A percentile compares a stretch with the other conserved stretches of the same genome.
These are phyloP conservation scores for Oryza brachyantha DNA, from an alignment of 176 grass and related monocot genomes.

Conservation along the genomic window DNA sequence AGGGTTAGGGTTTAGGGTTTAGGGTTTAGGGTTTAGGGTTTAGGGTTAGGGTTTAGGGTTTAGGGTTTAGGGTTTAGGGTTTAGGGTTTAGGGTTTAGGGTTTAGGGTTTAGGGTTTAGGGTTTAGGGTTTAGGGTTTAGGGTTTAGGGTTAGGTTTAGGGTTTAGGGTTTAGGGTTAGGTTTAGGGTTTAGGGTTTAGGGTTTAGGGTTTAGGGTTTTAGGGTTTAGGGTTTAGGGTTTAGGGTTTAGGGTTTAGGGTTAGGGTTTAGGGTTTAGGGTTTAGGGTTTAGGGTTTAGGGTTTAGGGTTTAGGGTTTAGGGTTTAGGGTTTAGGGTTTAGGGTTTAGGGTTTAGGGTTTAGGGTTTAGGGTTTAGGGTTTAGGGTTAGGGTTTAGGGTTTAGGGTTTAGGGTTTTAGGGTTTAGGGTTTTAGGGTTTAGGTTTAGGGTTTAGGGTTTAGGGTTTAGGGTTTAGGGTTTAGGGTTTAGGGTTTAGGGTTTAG, in stretches of 20 bases:
- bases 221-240: constrained; percentile 25
- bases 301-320: constrained; percentile 22
- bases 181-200: constrained; percentile 26
- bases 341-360: not conserved
- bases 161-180: constrained; percentile 14
- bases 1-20: constrained; percentile 2
- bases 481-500: not conserved
- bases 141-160: constrained; percentile 33
- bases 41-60: constrained; percentile 26
- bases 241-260: constrained; percentile 27
- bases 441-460: too few relatives aligned
- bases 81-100: constrained; percentile 21
- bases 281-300: constrained; percentile 21
- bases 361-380: not conserved
- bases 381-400: not conserved
- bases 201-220: constrained; percentile 30
- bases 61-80: constrained; percentile 27
- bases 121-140: constrained; percentile 24
- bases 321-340: not conserved
- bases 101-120: constrained; percentile 17
- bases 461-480: not conserved
- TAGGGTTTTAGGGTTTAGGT: not conserved
- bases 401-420: not conserved
- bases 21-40: constrained; percentile 21
- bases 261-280: constrained; percentile 25